Base-by-base conservation (phyloP, 208 protist genomes). In the Leishmania lainsoni region DNA sequence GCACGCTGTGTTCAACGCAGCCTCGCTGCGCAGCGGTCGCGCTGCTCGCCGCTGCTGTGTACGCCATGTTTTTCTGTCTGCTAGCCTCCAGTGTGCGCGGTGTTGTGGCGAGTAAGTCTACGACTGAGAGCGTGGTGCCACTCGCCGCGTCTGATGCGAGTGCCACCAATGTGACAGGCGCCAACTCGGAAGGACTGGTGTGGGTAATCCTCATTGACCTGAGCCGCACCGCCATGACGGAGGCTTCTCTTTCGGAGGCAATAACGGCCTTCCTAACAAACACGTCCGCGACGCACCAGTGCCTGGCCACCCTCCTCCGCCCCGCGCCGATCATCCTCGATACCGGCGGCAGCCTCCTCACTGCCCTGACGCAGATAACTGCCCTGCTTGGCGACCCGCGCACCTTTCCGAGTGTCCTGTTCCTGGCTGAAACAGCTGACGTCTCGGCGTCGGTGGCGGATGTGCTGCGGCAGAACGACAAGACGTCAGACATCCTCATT, bases 371-470 rank as follows among this genome's bases (percentile, higher is more conserved):
- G 0, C 72, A 87, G 66, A 45, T 97, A n/a, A 86, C 82, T 35
- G 48, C 86, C 32, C 58, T 93, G 17, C 58, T 95, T 17, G 66
- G n/a, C 39, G 63, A 89, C 68, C n/a, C 48, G 17, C 32, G 20
- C 49, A 80, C 81, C 32, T 81, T 91, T 65, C 88, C 92, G 4
- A 88, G 90, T 76, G 82, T 95, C 17, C 61, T 97, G 32, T 94
- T 97, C 76, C 81, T 97, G 39, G 91, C 86, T 20, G 91, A 95
- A 76, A 91, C 85, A 20, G 81, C 89, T 0, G 91, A 93, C 75
- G 89, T 97, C 16, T 92, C 91, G 0, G 79, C 86, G 20, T 89
- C 88, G 0, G 86, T 96, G 61, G 85, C 81, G 78, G 90, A 97
- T 75, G 74, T 91, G 59, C 87, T 97, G 70, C 86, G 86, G 17